Evolutionary conservation across 2,329 filamentous ascomycete species (phyloP), one percentile per base, ranked within the genome.

Genomic region (Fusarium robinianum): DNA sequence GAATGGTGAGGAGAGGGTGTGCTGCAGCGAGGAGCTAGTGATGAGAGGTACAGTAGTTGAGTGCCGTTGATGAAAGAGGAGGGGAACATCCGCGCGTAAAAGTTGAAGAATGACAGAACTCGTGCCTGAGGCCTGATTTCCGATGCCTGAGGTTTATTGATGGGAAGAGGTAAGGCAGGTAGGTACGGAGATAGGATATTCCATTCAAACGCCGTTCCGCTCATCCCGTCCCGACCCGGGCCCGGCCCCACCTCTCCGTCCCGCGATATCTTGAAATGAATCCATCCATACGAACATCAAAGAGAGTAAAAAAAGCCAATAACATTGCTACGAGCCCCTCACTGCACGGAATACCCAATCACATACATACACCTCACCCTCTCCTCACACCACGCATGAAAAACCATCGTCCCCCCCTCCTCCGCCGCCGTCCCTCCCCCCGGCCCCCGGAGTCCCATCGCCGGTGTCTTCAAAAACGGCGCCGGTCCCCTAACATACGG

Each of bases 391-490:
- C 67, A 60, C 6, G 62, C 68, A 32, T 73, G 71, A 40, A 71
- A 72, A 8, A 65, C 66, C 40, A 63, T 33, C 19, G 69, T 51
- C 8, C 58, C 51, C 8, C 62, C 66, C 12, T 63, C 61, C 16
- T 54, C 57, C 39, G 30, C 51, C 18, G 64, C 67, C 19, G 66
- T 71, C 8, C 67, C 69, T 8, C 72, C 72, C 8, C 72, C 72
- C 0, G 73, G 73, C 10, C 68, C 67, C 6, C 58, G 60, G 9
- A 74, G 63, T 29, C 63, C 66, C 38, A 67, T 64, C 37, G 69
- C 62, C 14, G 67, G 70, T 35, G 65, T 66, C 51, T 58, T 50
- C n/a, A 73, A 58, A 49, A 72, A 53, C 39, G 65, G 63, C 15
- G 42, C 44, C 9, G 41, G 38, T 11, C 61, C 65, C 26, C 69